These are phyloP conservation scores for Psidium guajava DNA, from an alignment of 345 rosid genomes.

Conservation along the genomic window DNA sequence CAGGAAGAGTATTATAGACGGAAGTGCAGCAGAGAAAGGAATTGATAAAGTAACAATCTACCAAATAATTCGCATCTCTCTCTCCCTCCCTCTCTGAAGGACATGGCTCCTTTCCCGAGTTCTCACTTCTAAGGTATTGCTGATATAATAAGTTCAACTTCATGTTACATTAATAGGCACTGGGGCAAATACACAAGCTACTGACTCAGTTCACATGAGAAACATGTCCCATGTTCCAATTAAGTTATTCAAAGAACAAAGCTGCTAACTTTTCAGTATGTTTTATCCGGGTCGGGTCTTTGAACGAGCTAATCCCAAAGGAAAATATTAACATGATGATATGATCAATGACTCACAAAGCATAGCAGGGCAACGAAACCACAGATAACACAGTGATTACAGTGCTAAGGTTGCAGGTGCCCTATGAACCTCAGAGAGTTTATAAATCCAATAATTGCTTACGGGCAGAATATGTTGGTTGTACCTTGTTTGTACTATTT, in stretches of 20 bases:
- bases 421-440: background rate
- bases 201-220: background rate
- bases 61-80: too few species aligned
- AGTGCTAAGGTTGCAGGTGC: background rate
- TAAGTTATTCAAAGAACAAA: background rate
- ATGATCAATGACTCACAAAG: background rate
- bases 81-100: too few species aligned
- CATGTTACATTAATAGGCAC: background rate
- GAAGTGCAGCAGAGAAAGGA: too few species aligned
- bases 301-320: background rate
- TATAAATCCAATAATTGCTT: background rate
- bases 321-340: background rate
- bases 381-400: background rate
- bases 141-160: too few species aligned
- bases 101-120: too few species aligned
- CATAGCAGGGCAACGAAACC: background rate
- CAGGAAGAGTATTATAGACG: too few species aligned
- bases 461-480: background rate
- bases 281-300: background rate
- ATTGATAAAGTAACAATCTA: too few species aligned
- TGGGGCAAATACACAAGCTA: background rate
- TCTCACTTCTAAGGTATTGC: background rate
- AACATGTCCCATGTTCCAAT: background rate
- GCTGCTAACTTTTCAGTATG: background rate
- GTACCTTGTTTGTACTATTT: slow-evolving; percentile 67